These are phyloP conservation scores for Akanthomyces uredinophilus DNA, from an alignment of 2,329 filamentous ascomycete species.

Conservation along the genomic window DNA sequence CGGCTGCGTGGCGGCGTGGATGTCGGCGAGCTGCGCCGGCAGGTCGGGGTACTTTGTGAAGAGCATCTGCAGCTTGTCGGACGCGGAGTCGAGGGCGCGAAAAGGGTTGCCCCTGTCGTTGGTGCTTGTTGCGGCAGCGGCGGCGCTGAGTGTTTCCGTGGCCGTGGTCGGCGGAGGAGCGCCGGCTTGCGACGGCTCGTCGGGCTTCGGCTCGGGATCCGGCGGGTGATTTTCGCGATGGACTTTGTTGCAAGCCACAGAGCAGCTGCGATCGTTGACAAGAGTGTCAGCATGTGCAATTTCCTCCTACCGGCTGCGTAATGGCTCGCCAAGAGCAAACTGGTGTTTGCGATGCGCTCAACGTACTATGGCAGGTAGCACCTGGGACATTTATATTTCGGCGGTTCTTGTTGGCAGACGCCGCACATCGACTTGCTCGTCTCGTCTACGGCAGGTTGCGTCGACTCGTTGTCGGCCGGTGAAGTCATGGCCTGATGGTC, in stretches of 20 bases:
- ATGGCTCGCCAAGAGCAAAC: neutral
- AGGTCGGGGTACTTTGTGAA: slow-evolving; percentile 51
- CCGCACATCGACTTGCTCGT: slow-evolving; percentile 34
- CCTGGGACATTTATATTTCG: slow-evolving; percentile 60
- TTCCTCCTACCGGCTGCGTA: too few relatives aligned
- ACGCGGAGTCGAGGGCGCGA: slow-evolving; percentile 42
- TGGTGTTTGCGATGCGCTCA: too few relatives aligned
- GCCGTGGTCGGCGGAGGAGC: slow-evolving; percentile 1
- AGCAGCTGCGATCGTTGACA: slow-evolving; percentile 46
- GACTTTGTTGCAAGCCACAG: slow-evolving; percentile 49
- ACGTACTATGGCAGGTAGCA: slow-evolving; percentile 56
- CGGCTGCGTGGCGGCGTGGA: slow-evolving; percentile 46
- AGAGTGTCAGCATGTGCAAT: slow-evolving; percentile 12
- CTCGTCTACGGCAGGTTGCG: neutral
- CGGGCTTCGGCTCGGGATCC: slow-evolving; percentile 27
- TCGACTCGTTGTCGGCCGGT: neutral
- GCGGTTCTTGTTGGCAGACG: slow-evolving; percentile 45
- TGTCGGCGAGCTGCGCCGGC: slow-evolving; percentile 40
- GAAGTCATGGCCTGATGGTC: neutral
- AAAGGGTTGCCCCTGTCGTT: slow-evolving; percentile 40
- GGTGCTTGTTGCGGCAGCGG: slow-evolving; percentile 14
- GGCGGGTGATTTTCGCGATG: slow-evolving; percentile 47
- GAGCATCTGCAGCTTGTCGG: slow-evolving; percentile 43
- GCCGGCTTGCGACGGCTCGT: slow-evolving; percentile 14
- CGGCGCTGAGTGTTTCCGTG: slow-evolving; percentile 6